phyloP scores from a whole-genome alignment of 352 stramenopile species.

The Phytophthora megakarya region DNA sequence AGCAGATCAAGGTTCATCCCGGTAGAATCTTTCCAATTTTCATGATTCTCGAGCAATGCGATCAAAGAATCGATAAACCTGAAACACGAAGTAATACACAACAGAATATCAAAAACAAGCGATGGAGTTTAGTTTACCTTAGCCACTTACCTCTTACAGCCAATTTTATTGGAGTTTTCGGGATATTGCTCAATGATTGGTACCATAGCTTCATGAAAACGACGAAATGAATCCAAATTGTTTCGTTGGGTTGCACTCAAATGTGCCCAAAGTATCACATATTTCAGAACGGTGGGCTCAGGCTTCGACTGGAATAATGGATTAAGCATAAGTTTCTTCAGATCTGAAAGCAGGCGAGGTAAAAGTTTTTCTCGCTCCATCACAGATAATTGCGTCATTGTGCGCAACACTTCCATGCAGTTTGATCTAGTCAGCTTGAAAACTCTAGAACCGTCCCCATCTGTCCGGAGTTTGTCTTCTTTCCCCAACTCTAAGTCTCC shows the following conservation, averaged over 20 bases:
- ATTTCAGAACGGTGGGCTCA: slow-evolving; percentile 2
- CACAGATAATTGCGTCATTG: slow-evolving; percentile 5
- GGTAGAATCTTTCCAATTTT: background rate
- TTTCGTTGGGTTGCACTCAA: background rate
- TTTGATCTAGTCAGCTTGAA: background rate
- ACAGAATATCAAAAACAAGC: background rate
- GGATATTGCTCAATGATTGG: background rate
- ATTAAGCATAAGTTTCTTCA: background rate
- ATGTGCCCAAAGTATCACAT: slow-evolving; percentile 6
- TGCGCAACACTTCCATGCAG: background rate
- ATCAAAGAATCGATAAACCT: background rate
- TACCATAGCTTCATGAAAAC: slow-evolving; percentile 1
- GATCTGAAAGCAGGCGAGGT: background rate
- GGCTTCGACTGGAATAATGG: background rate
- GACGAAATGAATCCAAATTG: background rate
- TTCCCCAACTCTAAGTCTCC: background rate
- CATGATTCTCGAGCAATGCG: background rate
- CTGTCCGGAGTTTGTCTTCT: background rate
- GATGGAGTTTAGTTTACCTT: background rate
- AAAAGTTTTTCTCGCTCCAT: background rate
- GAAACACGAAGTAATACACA: background rate
- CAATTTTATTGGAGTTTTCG: background rate
- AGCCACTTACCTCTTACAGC: background rate
- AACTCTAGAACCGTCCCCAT: background rate
- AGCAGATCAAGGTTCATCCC: background rate